Evolutionary conservation across 352 stramenopile species (phyloP).

Genomic region (Phytophthora citrophthora): DNA sequence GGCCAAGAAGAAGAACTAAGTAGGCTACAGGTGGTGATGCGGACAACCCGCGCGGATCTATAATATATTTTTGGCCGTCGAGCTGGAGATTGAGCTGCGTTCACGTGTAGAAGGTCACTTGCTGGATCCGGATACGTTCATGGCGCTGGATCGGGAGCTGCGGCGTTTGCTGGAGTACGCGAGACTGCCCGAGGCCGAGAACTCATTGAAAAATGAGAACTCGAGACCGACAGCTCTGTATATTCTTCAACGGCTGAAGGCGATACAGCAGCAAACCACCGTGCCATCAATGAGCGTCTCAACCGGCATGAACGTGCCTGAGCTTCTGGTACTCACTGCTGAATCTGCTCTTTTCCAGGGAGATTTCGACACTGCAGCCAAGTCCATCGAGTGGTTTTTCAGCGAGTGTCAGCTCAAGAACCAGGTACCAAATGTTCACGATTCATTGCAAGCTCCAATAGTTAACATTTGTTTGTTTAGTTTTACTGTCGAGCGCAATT

Average conservation of each 20-base stretch:
- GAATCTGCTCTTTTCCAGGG: constrained; percentile 71
- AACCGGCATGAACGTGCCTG: constrained; percentile 51
- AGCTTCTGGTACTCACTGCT: constrained; percentile 80
- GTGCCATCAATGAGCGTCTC: constrained; percentile 34
- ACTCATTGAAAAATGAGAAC: constrained; percentile 14
- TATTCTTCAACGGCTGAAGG: constrained; percentile 47
- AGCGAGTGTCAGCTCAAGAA: constrained; percentile 67
- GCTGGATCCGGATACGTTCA: constrained; percentile 17
- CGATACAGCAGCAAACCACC: constrained; percentile 41
- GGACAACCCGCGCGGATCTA: constrained; percentile 29
- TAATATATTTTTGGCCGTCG: constrained; percentile 76
- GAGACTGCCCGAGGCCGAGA: constrained; percentile 37
- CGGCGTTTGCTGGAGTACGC: constrained; percentile 56
- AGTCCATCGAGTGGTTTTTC: constrained; percentile 77
- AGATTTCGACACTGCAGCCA: constrained; percentile 66
- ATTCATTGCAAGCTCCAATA: not conserved
- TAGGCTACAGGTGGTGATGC: constrained; percentile 3
- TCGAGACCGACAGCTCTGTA: constrained; percentile 33
- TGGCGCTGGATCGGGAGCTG: constrained; percentile 64
- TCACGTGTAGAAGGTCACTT: constrained; percentile 25
- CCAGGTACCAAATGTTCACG: constrained; percentile 52
- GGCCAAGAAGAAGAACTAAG: constrained; percentile 94
- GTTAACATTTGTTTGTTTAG: constrained; percentile 33
- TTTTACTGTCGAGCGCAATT: constrained; percentile 91
- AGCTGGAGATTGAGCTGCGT: constrained; percentile 46